A percentile compares a stretch with the other conserved stretches of the same genome.
Conservation (phyloP, 371 early-diverging fungal species). For the Haplosporangium sp. region DNA sequence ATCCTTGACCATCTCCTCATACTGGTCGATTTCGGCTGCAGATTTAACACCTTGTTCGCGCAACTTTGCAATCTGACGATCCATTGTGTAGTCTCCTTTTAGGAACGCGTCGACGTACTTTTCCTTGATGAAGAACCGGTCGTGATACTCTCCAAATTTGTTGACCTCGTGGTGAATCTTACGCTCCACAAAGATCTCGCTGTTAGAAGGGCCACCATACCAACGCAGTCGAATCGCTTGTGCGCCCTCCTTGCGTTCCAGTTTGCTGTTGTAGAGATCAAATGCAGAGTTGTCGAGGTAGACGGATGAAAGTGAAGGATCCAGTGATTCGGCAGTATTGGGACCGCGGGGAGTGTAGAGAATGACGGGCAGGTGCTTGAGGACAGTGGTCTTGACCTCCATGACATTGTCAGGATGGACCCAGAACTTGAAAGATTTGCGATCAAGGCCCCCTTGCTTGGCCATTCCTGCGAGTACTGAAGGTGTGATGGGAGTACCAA, state of each 20-base stretch:
- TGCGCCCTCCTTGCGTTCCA: constrained; percentile 96
- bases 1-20: constrained; percentile 85
- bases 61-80: constrained; percentile 82
- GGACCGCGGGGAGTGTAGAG: constrained; percentile 77
- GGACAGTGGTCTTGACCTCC: constrained; percentile 93
- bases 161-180: constrained; percentile 98
- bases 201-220: constrained; percentile 90
- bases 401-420: constrained; percentile 99
- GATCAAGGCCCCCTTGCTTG: constrained; percentile 66
- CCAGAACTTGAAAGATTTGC: constrained; percentile 98
- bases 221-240: constrained; percentile 95
- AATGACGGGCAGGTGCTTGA: constrained; percentile 96
- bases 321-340: constrained; percentile 62
- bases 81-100: constrained; percentile 85
- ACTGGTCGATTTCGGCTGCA: constrained; percentile 82
- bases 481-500: constrained; percentile 55
- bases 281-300: constrained; percentile 97
- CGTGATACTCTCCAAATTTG: constrained; percentile 71
- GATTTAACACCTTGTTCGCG: constrained; percentile 83
- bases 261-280: constrained; percentile 92
- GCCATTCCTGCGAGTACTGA: constrained; percentile 43
- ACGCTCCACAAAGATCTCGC: constrained; percentile 96
- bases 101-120: constrained; percentile 93
- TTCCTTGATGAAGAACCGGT: constrained; percentile 96
- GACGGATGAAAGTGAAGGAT: constrained; percentile 95